Evolutionary conservation across 768 basidiomycete genomes (phyloP).

Genomic region (Podaxis pistillaris): DNA sequence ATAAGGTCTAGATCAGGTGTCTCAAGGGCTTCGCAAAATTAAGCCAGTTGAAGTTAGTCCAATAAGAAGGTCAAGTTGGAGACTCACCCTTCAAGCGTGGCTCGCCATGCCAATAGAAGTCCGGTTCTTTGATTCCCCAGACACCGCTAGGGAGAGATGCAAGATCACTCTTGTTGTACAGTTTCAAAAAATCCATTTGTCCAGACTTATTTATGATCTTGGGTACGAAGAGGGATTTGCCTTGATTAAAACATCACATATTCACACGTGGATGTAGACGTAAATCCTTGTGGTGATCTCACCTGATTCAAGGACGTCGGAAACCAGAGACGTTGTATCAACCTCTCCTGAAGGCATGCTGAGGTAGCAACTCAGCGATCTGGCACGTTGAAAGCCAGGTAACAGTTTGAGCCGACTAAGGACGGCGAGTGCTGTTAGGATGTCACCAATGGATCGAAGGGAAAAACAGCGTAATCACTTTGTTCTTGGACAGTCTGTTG

Average conservation of each 20-base stretch:
- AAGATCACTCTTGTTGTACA: slow-evolving; percentile 61
- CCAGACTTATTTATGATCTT: slow-evolving; percentile 45
- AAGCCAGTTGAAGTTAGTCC: slow-evolving; percentile 6
- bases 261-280: neutral
- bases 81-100: slow-evolving; percentile 53
- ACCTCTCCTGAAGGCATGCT: slow-evolving; percentile 77
- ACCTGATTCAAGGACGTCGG: slow-evolving; percentile 57
- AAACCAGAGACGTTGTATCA: slow-evolving; percentile 52
- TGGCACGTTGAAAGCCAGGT: slow-evolving; percentile 48
- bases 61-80: neutral
- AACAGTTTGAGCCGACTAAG: slow-evolving; percentile 45
- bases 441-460: neutral
- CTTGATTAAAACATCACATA: slow-evolving; percentile 30
- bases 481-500: slow-evolving; percentile 51
- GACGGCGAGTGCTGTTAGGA: slow-evolving; percentile 43
- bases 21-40: neutral
- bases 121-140: slow-evolving; percentile 80
- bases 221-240: slow-evolving; percentile 69
- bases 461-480: slow-evolving; percentile 38
- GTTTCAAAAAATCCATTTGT: slow-evolving; percentile 64
- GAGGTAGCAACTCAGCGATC: slow-evolving; percentile 68
- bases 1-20: slow-evolving; percentile 52
- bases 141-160: slow-evolving; percentile 52
- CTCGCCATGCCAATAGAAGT: slow-evolving; percentile 36
- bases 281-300: slow-evolving; percentile 17